phyloP scores from a whole-genome alignment of 305 asterid genomes.

The Coffea humblotiana region DNA sequence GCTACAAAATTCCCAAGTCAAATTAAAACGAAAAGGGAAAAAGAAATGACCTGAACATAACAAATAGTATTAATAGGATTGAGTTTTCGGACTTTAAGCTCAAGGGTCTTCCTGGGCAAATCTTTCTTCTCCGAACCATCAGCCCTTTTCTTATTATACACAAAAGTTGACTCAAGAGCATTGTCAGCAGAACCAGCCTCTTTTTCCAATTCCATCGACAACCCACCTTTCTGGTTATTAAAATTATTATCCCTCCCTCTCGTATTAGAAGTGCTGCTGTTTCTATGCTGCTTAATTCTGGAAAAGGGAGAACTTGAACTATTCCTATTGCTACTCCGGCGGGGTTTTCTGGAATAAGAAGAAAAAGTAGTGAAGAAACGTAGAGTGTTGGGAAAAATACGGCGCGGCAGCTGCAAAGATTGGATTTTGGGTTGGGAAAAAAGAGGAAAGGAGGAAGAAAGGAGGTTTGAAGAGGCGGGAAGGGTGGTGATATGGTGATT shows the following conservation, averaged over 20 bases:
- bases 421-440: slow-evolving; percentile 25
- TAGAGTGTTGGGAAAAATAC: background rate
- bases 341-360: slow-evolving; percentile 40
- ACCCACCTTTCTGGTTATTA: slow-evolving; percentile 30
- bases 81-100: slow-evolving; percentile 67
- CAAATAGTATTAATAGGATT: slow-evolving; percentile 75
- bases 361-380: slow-evolving; percentile 33
- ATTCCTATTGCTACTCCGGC: slow-evolving; percentile 4
- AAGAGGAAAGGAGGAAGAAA: slow-evolving; percentile 30
- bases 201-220: slow-evolving; percentile 55
- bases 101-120: slow-evolving; percentile 55
- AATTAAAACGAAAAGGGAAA: background rate
- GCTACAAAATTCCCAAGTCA: background rate
- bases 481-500: slow-evolving; percentile 27
- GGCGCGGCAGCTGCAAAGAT: background rate
- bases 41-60: slow-evolving; percentile 62
- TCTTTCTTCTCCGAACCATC: slow-evolving; percentile 65
- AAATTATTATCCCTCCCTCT: slow-evolving; percentile 22
- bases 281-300: slow-evolving; percentile 16
- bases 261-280: slow-evolving; percentile 28
- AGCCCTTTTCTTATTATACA: slow-evolving; percentile 80
- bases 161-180: slow-evolving; percentile 31
- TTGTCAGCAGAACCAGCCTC: slow-evolving; percentile 10
- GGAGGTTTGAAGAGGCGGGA: slow-evolving; percentile 26
- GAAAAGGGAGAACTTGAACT: slow-evolving; percentile 32